Conservation (phyloP, 805 yeast genomes). For the Saccharomycopsis synnaedendra region DNA sequence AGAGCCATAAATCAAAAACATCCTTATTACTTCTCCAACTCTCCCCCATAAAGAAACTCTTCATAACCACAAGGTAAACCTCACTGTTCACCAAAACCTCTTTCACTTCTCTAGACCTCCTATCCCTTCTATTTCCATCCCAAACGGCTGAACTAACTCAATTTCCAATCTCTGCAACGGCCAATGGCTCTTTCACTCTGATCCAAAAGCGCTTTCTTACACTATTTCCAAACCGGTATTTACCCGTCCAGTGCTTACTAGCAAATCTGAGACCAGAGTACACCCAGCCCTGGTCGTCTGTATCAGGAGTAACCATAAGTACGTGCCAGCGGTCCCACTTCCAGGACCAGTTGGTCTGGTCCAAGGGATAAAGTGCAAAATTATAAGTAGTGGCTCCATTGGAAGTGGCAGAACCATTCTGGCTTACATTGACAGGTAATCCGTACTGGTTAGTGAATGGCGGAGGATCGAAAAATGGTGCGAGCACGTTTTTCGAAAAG, state of each 20-base stretch:
- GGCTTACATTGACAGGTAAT: slow-evolving; percentile 4
- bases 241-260: slow-evolving; percentile 51
- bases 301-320: slow-evolving; percentile 48
- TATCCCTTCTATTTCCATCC: no score
- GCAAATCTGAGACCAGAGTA: slow-evolving; percentile 41
- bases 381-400: slow-evolving; percentile 8
- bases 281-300: slow-evolving; percentile 81
- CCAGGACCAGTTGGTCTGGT: slow-evolving; percentile 43
- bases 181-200: slow-evolving; percentile 21
- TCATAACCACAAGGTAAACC: no score
- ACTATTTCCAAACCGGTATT: slow-evolving; percentile 42
- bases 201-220: slow-evolving; percentile 63
- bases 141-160: neutral
- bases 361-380: slow-evolving; percentile 10
- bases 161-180: neutral
- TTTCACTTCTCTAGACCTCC: no score
- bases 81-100: no score
- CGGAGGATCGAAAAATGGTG: slow-evolving; percentile 10
- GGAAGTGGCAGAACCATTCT: neutral
- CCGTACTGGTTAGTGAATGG: slow-evolving; percentile 7
- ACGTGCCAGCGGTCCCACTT: slow-evolving; percentile 64
- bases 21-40: no score
- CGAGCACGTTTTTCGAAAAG: slow-evolving; percentile 11
- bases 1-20: no score
- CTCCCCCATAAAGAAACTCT: no score